Evolutionary conservation across 2,329 filamentous ascomycete genomes (phyloP).

Genomic region (Penicillium sp.): DNA sequence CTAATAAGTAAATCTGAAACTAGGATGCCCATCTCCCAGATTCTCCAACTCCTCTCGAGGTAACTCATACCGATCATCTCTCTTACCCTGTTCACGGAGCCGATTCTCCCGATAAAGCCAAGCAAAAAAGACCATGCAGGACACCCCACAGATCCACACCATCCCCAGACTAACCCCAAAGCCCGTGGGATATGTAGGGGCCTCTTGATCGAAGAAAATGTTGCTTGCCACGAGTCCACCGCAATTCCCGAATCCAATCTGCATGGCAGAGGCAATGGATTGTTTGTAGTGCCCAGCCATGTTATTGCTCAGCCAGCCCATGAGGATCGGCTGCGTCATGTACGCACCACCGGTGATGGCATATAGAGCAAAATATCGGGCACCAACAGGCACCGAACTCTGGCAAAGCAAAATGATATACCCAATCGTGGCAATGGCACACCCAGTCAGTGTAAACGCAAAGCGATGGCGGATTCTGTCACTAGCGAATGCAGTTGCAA

Average conservation of each 20-base stretch:
- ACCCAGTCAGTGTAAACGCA: conserved; percentile 50
- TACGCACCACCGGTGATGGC: conserved; percentile 52
- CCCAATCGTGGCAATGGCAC: conserved; percentile 49
- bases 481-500: conserved; percentile 48
- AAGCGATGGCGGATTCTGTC: conserved; percentile 51
- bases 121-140: conserved; percentile 28
- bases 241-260: conserved; percentile 40
- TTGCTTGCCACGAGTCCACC: conserved; percentile 36
- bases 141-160: conserved; percentile 33
- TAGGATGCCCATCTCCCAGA: conserved; percentile 39
- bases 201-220: conserved; percentile 29
- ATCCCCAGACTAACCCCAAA: conserved; percentile 28
- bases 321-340: conserved; percentile 51
- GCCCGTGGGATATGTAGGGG: conserved; percentile 26
- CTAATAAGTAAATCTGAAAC: conserved; percentile 36
- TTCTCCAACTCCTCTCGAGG: conserved; percentile 35
- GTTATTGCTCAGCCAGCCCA: conserved; percentile 56
- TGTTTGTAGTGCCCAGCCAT: conserved; percentile 56
- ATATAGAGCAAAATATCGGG: conserved; percentile 53
- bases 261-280: conserved; percentile 49
- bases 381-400: conserved; percentile 44
- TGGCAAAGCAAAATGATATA: conserved; percentile 54
- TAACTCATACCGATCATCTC: conserved; percentile 33
- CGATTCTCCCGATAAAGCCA: conserved; percentile 37
- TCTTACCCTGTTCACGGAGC: conserved; percentile 31